phyloP scores from a whole-genome alignment of 2,329 filamentous ascomycete genomes.

The Fusarium cyanostomum region DNA sequence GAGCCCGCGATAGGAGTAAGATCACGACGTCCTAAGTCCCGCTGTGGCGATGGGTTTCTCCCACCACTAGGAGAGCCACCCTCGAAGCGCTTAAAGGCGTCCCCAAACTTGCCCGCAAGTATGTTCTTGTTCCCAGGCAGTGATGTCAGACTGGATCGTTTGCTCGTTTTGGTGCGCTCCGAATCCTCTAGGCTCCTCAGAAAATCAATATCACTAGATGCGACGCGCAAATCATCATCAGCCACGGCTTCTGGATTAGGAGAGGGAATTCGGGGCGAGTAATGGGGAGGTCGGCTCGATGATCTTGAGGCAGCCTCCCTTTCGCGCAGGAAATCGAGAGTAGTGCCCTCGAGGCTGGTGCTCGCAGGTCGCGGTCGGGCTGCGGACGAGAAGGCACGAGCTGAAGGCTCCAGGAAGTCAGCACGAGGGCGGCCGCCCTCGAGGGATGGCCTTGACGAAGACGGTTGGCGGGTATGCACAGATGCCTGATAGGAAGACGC shows the following conservation, averaged over 20 bases:
- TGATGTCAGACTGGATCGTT: slow-evolving; percentile 78
- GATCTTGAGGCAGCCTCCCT: slow-evolving; percentile 67
- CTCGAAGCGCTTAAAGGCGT: slow-evolving; percentile 94
- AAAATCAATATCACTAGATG: slow-evolving; percentile 82
- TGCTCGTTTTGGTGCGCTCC: slow-evolving; percentile 62
- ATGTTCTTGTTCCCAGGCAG: slow-evolving; percentile 81
- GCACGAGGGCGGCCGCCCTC: slow-evolving; percentile 42
- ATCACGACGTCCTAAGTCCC: slow-evolving; percentile 58
- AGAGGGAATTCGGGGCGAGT: slow-evolving; percentile 49
- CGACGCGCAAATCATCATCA: slow-evolving; percentile 35
- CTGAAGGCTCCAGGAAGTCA: slow-evolving; percentile 38
- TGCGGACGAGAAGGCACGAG: slow-evolving; percentile 46
- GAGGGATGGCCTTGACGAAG: slow-evolving; percentile 41
- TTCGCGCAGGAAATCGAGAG: slow-evolving; percentile 80
- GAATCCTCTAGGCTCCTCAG: slow-evolving; percentile 78
- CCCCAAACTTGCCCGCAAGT: slow-evolving; percentile 88
- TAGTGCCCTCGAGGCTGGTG: slow-evolving; percentile 82
- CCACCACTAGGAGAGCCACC: slow-evolving; percentile 52
- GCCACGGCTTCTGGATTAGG: slow-evolving; percentile 52
- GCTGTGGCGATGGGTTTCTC: slow-evolving; percentile 60
- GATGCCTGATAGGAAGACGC: slow-evolving; percentile 42
- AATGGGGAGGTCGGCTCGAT: slow-evolving; percentile 40
- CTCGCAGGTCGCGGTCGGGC: slow-evolving; percentile 77
- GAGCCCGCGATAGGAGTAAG: slow-evolving; percentile 80
- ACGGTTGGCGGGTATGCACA: slow-evolving; percentile 40